Percentiles rank a stretch among this genome's conserved stretches.
These are phyloP conservation scores for Xylariaceae sp. DNA, from an alignment of 2,329 filamentous ascomycete genomes.

Conservation along the genomic window DNA sequence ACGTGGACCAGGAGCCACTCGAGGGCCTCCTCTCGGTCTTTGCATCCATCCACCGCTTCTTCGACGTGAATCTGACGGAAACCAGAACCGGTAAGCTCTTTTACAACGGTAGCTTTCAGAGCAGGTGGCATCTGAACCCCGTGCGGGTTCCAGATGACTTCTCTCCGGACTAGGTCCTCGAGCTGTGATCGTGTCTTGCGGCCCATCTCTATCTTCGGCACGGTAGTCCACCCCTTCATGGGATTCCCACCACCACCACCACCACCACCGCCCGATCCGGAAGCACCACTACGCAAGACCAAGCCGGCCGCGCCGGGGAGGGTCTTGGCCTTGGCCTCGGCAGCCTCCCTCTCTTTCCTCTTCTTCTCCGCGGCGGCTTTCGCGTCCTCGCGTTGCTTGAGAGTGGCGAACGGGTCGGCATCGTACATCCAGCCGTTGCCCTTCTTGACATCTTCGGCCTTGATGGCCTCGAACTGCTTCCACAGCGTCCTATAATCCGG, in stretches of 20 bases:
- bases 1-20: slow-evolving; percentile 97
- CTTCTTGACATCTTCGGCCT: slow-evolving; percentile 71
- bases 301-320: slow-evolving; percentile 55
- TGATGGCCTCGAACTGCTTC: slow-evolving; percentile 84
- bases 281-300: slow-evolving; percentile 43
- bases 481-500: slow-evolving; percentile 85
- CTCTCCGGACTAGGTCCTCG: slow-evolving; percentile 70
- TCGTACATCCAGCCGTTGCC: slow-evolving; percentile 90
- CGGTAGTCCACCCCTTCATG: slow-evolving; percentile 74
- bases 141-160: slow-evolving; percentile 84
- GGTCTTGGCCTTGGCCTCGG: slow-evolving; percentile 62
- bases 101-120: slow-evolving; percentile 57
- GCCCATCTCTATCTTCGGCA: slow-evolving; percentile 91
- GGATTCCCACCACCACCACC: slow-evolving; percentile 35
- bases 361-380: slow-evolving; percentile 74
- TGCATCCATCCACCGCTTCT: slow-evolving; percentile 82
- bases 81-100: slow-evolving; percentile 70
- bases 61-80: slow-evolving; percentile 87
- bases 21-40: slow-evolving; percentile 84
- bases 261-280: slow-evolving; percentile 28
- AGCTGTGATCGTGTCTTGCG: slow-evolving; percentile 71
- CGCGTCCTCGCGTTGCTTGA: slow-evolving; percentile 73
- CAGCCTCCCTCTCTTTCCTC: slow-evolving; percentile 62
- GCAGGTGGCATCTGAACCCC: slow-evolving; percentile 56
- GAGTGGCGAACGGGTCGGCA: slow-evolving; percentile 82